These are phyloP conservation scores for Gonium pectorale DNA, from an alignment of 139 green algal genomes.

Conservation along the genomic window DNA sequence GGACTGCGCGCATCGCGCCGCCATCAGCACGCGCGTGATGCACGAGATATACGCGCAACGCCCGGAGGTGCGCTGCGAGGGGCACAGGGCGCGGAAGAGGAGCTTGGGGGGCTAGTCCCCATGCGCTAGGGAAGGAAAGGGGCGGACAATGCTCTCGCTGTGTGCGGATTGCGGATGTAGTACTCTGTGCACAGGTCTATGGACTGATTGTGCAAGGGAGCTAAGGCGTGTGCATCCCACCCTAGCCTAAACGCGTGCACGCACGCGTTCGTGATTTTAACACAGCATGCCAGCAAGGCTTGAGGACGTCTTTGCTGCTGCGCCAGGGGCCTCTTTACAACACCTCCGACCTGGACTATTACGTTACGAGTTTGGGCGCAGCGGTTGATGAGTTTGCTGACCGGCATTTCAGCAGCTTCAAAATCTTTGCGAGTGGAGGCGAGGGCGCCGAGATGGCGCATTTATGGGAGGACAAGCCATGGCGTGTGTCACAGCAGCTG, in stretches of 20 bases:
- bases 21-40: neutral
- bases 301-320: too few species aligned
- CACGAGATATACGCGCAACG: neutral
- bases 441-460: neutral
- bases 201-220: too few species aligned
- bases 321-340: neutral
- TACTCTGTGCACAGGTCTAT: too few species aligned
- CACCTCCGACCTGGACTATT: neutral
- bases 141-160: neutral
- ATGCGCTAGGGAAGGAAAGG: too few species aligned
- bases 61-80: neutral
- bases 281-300: too few species aligned
- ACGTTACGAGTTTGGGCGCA: neutral
- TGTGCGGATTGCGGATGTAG: too few species aligned
- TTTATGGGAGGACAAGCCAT: neutral
- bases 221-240: too few species aligned
- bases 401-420: neutral
- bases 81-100: too few species aligned
- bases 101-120: too few species aligned
- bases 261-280: too few species aligned
- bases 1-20: neutral
- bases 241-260: too few species aligned
- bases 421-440: neutral
- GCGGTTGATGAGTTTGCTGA: neutral
- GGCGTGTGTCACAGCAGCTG: neutral